Evolutionary conservation across 345 rosid species (phyloP).

Genomic region (Salix dunnii): DNA sequence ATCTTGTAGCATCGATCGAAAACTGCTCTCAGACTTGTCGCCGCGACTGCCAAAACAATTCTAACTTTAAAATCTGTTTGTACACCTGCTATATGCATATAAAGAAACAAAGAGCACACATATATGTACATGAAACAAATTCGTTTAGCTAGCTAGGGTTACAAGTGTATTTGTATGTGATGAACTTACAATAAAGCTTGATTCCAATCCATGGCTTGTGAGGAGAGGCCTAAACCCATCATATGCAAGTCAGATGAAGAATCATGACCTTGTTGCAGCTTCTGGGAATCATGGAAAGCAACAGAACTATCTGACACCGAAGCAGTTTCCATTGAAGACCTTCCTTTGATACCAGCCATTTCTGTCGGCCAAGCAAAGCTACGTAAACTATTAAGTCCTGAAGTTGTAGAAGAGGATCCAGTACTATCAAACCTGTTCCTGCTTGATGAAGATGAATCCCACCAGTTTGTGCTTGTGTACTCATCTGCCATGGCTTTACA

Average conservation of each 20-base stretch:
- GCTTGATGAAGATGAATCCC: conserved; percentile 59
- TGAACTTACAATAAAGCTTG: conserved; percentile 67
- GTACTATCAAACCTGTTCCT: conserved; percentile 43
- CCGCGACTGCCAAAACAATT: conserved; percentile 38
- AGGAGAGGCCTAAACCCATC: conserved; percentile 88
- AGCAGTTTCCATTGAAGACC: conserved; percentile 61
- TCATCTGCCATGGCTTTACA: conserved; percentile 59
- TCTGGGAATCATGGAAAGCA: conserved; percentile 48
- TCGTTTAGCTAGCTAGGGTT: background rate
- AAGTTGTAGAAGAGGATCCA: conserved; percentile 52
- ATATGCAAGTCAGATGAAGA: conserved; percentile 50
- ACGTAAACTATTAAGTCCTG: conserved; percentile 41
- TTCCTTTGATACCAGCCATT: conserved; percentile 39
- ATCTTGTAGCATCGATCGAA: conserved; percentile 73
- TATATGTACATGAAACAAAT: background rate
- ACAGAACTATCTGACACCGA: conserved; percentile 46
- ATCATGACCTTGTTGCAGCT: conserved; percentile 33
- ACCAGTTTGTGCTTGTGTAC: conserved; percentile 53
- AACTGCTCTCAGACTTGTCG: conserved; percentile 62
- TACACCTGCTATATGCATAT: background rate
- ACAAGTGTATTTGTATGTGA: background rate
- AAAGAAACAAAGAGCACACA: background rate
- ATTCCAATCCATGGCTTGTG: conserved; percentile 83
- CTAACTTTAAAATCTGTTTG: background rate
- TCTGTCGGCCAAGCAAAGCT: conserved; percentile 58